Base-by-base conservation (phyloP, 371 early-diverging fungal genomes). In the Catenaria anguillulae region DNA sequence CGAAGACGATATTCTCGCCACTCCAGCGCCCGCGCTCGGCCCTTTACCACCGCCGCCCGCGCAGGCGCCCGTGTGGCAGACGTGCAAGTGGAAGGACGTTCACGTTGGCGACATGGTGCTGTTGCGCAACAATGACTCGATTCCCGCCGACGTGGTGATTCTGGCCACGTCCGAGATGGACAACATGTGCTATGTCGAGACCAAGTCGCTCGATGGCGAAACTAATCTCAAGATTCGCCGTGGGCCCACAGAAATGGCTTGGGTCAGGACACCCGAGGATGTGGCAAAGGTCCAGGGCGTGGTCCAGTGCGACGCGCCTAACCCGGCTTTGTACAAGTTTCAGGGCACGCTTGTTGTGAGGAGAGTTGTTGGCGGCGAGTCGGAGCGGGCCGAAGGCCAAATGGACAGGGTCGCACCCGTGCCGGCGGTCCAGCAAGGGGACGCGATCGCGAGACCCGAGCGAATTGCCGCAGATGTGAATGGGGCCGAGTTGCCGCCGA, bases 121-220 rank as follows among this genome's bases (percentile, higher is more conserved):
- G 33, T 71, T 98, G 43, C 77, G 79, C 33, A 86, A 89, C 58
- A 83, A 90, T 60, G 86, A 96, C 50, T 75, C 85, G 21, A 81
- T 94, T 10, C 97, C 98, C 17, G 94, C 97, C 5, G 97, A 98
- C 71, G 74, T 87, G 26, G 72, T 92, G 17, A 70, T 93, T 29
- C 73, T 96, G 34, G 78, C 89, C 4, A 84, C 89, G 1, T 83
- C 87, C 10, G 86, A 89, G 56, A 73, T 72, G 2, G 82, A 79
- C 55, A 84, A 82, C 2, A 65, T 83, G 19, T 90, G 89, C 68
- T 96, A 81, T 73, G 82, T 96, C 23, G 96, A 96, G 67, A 96
- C 96, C 6, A 89, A 88, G 66, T 90, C 91, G 70, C 69, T 98
- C 55, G 96, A 98, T 72, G 98, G 98, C 26, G 98, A 98, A 71